phyloP scores from a whole-genome alignment of 1,284 basidiomycete species.

The Leccinum subspadiceum region DNA sequence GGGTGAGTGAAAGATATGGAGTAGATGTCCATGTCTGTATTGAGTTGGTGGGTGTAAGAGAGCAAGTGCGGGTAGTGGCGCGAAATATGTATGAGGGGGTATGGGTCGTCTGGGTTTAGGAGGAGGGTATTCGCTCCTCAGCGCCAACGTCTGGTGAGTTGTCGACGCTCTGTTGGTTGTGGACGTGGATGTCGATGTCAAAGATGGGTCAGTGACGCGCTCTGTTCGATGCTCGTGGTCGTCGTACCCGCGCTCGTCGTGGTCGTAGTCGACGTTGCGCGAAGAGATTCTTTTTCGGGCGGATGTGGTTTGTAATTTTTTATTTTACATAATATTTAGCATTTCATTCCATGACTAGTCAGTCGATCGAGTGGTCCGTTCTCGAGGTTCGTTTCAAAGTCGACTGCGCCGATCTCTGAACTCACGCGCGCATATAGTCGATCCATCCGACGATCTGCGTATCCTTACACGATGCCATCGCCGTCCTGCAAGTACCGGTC shows the following conservation, averaged over 20 bases:
- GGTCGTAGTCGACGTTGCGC: slow-evolving; percentile 22
- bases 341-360: slow-evolving; percentile 4
- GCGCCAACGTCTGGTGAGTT: slow-evolving; percentile 9
- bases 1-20: slow-evolving; percentile 89
- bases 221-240: slow-evolving; percentile 20
- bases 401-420: slow-evolving; percentile 10
- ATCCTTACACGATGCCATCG: slow-evolving; percentile 37
- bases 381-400: slow-evolving; percentile 25
- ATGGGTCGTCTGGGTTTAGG: slow-evolving; percentile 24
- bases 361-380: slow-evolving; percentile 22
- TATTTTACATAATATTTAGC: slow-evolving; percentile 3
- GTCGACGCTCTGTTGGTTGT: background rate
- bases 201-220: slow-evolving; percentile 20
- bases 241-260: slow-evolving; percentile 17
- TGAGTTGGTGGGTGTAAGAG: background rate
- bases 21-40: slow-evolving; percentile 80
- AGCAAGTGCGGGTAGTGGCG: slow-evolving; percentile 6
- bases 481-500: slow-evolving; percentile 52
- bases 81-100: slow-evolving; percentile 15
- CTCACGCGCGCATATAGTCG: slow-evolving; percentile 42
- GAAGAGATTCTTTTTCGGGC: slow-evolving; percentile 25
- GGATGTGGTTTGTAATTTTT: slow-evolving; percentile 9
- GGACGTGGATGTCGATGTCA: slow-evolving; percentile 4
- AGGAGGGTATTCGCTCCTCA: slow-evolving; percentile 29
- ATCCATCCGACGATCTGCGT: slow-evolving; percentile 69